Conservation (phyloP, 768 basidiomycete species). For the Mycena floridula region DNA sequence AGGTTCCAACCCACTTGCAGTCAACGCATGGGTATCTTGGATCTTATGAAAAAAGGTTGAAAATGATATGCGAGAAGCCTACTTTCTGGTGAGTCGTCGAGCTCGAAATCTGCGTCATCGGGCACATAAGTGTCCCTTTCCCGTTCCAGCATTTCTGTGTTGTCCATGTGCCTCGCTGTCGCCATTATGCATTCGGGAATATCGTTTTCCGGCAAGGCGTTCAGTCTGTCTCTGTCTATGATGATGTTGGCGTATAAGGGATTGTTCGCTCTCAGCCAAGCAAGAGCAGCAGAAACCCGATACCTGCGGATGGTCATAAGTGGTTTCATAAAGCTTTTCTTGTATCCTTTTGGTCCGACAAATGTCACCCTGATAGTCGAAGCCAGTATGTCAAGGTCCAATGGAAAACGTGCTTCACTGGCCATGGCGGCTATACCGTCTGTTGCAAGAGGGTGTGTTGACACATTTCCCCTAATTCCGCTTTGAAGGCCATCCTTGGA, state of each 20-base stretch:
- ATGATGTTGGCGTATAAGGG: conserved; percentile 22
- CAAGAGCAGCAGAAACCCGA: conserved; percentile 21
- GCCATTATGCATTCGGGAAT: conserved; percentile 23
- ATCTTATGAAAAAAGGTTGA: background rate
- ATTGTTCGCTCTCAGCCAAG: conserved; percentile 32
- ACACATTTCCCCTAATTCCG: conserved; percentile 30
- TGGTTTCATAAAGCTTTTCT: conserved; percentile 18
- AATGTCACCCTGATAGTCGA: conserved; percentile 28
- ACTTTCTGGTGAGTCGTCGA: background rate
- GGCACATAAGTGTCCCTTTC: conserved; percentile 24
- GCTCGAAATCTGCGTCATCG: conserved; percentile 4
- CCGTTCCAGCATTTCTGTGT: conserved; percentile 8
- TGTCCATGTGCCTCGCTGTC: conserved; percentile 11
- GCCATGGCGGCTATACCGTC: conserved; percentile 24
- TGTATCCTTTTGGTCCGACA: conserved; percentile 21
- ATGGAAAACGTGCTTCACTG: conserved; percentile 27
- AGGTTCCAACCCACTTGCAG: background rate
- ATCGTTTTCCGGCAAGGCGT: conserved; percentile 23
- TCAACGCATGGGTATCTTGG: background rate
- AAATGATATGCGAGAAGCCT: background rate
- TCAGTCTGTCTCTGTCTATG: conserved; percentile 14
- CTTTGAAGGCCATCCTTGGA: conserved; percentile 10
- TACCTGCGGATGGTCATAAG: conserved; percentile 26
- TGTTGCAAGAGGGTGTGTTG: conserved; percentile 16
- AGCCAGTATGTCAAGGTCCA: conserved; percentile 18